Evolutionary conservation across 1,139 yeast genomes (phyloP), one percentile per base, ranked within the genome.

Genomic region (Suhomyces atakaporum): DNA sequence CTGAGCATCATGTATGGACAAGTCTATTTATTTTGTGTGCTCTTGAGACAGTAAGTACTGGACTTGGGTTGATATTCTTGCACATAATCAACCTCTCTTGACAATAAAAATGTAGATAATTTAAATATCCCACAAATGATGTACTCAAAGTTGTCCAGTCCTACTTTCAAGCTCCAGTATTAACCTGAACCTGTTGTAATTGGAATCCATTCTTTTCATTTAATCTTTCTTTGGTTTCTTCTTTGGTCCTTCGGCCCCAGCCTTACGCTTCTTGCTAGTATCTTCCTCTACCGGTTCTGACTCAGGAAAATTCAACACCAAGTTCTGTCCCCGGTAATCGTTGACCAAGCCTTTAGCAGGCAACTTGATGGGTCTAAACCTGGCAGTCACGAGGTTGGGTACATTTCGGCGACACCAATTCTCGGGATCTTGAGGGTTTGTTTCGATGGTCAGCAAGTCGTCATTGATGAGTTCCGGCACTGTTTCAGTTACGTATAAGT

Each of bases 391-490:
- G 43, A 70, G 53, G 36, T 60, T 58, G 2, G 69, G 63, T 36
- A 57, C 56, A 41, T 68, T 63, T 31, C 74, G 53, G 28, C 70
- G 49, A 22, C 62, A 48, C 76, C 76, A 70, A 42, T 58, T 49
- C 25, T 66, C 72, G 3, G 59, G 49, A 29, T 57, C 63, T 46
- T 67, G 73, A 0, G 77, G 77, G 35, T 70, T 70, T 16, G 54
- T 45, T 42, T 68, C 71, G 1, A 64, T 43, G 7, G 51, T 46
- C 23, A 58, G 56, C 16, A 66, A 46, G 39, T 70, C 76, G 40
- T 70, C 75, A 30, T 60, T 53, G n/a, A 60, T 51, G 28, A 68
- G 49, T 12, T 69, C 76, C 1, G 74, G 66, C 1, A 69, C 50
- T 19, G 58, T 44, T 39, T 70, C 76, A 9, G 52, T 47, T 8